Evolutionary conservation across 139 green algal genomes (phyloP), one percentile per base, ranked within the genome.

Genomic region (Marvania coccoides): DNA sequence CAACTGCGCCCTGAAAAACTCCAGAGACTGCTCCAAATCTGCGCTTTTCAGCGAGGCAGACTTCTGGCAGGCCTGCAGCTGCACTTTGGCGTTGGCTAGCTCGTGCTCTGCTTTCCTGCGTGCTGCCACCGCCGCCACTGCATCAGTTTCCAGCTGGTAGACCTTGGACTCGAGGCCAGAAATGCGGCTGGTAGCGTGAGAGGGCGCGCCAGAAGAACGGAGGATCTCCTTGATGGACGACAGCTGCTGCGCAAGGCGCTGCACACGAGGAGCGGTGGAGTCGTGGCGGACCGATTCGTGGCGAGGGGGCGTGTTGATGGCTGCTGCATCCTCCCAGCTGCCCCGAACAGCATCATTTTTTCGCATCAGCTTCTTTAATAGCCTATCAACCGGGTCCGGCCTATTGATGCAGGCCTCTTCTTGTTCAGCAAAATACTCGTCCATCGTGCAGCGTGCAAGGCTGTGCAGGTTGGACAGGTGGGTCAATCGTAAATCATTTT

Each of bases 41-140:
- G 37, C 48, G 1, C 6, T 39, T 5, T 42, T 29, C 8, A 14
- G 45, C 1, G 24, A 46, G 6, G 42, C 58, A 14, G 56, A 46
- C 54, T 73, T 77, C 28, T 65, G 58, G 6, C 24, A 48, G 1
- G 54, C 67, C 12, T 61, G 53, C 4, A 53, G 60, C 60, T 77
- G 60, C 31, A 6, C 56, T 13, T 40, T 40, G 28, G 23, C 26
- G 19, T 6, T 24, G 24, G 19, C 40, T 23, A 63, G 40, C n/a
- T 63, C 56, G 6, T 40, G 23, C 24, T 35, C 23, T 28, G 56
- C 6, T 40, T 23, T 59, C 48, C 48, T 8, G 30, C 37, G 10
- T 12, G 48, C 48, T 23, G 48, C 48, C 35, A 12, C 48, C 35
- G 9, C 42, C 19, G 42, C 48, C 10, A 30, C 9, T 15, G 48